These are phyloP conservation scores for Lactarius trivialis DNA, from an alignment of 768 basidiomycete genomes.

Conservation along the genomic window DNA sequence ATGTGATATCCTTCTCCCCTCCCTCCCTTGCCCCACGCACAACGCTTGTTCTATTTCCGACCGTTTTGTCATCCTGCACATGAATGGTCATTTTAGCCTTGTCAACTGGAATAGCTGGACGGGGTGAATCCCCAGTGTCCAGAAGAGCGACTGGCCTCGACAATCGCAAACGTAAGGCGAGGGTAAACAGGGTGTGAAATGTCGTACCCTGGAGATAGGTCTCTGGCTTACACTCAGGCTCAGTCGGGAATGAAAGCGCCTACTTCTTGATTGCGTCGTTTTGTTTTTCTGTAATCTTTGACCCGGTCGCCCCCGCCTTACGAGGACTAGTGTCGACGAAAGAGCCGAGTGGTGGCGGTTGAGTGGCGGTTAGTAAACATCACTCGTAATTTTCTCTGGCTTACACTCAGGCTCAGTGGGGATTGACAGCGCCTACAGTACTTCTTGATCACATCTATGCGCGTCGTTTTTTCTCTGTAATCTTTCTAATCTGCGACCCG, in stretches of 20 bases:
- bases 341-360: background rate
- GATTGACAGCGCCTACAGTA: too few species aligned
- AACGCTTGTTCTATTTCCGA: background rate
- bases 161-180: background rate
- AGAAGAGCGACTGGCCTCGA: background rate
- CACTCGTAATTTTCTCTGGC: background rate
- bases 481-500: background rate
- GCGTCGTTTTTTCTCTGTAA: background rate
- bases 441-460: background rate
- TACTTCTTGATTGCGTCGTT: background rate
- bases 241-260: background rate
- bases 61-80: background rate
- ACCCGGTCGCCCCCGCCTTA: background rate
- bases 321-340: background rate
- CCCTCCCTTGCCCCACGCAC: background rate
- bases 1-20: background rate
- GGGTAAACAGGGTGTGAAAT: background rate
- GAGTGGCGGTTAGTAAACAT: background rate
- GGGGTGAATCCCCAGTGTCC: background rate
- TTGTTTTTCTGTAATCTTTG: background rate
- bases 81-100: background rate
- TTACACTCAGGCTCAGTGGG: too few species aligned
- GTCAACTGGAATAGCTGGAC: background rate
- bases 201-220: background rate
- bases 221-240: background rate